Base-by-base conservation (phyloP, 2,329 filamentous ascomycete species). In the Fusarium bulbicola region DNA sequence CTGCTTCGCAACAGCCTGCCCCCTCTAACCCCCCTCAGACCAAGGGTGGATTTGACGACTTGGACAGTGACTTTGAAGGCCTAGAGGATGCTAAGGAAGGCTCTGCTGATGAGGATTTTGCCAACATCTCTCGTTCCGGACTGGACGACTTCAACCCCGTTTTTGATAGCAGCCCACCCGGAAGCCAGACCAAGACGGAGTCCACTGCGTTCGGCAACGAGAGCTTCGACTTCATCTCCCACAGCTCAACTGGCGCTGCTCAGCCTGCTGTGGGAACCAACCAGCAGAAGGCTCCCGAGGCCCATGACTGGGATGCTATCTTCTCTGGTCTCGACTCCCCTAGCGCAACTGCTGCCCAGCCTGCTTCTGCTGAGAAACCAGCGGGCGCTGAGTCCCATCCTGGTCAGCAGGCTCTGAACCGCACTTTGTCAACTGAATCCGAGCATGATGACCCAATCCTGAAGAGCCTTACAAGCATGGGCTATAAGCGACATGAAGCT, bases 261-360 rank as follows among this genome's bases (percentile, higher is more conserved):
- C 72, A 80, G 26, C 72, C 86, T 66, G 83, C 85, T 57, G 83
- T 83, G 56, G 80, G 83, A 66, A 79, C 81, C 53, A 79, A 80
- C 49, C 74, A 82, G 47, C 82, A 79, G 54, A 81, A 84, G 67
- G 79, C 82, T 34, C 76, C 84, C 1, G 88, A 89, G 20, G 84
- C 85, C 39, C 93, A 97, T 76, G 95, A 98, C 81, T 98, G 96
- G 96, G 95, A 98, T 78, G 93, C 94, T 43, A 94, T 98, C 62
- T 98, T 98, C 83, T 92, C 93, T 4, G 92, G 92, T 32, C 85
- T 97, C 13, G 93, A 95, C 76, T 88, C 87, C 5, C 83, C 88
- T 49, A 79, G 78, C 66, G 76, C 81, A 47, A 69, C 79, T 68
- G 74, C 81, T 54, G 66, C 78, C 3, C 68, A 66, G n/a, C 58